Evolutionary conservation across 2,329 filamentous ascomycete genomes (phyloP).

Genomic region (Dothidotthia symphoricarpi): DNA sequence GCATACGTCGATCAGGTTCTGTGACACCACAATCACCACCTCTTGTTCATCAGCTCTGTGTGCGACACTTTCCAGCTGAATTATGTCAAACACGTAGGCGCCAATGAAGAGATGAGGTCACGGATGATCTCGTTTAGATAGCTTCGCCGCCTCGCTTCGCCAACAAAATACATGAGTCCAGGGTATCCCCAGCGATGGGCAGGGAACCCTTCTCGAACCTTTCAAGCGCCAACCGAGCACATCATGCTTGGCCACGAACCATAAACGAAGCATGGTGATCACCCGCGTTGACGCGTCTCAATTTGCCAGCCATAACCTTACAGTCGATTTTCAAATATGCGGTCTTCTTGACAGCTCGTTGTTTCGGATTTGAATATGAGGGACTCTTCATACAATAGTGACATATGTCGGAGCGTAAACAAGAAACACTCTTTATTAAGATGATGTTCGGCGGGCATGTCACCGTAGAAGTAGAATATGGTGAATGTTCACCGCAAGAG

Average conservation of each 20-base stretch:
- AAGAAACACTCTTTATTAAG: too few species aligned
- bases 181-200: constrained; percentile 22
- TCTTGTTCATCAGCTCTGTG: constrained; percentile 2
- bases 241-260: constrained; percentile 21
- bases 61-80: background rate
- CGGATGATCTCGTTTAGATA: constrained; percentile 13
- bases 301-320: too few species aligned
- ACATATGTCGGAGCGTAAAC: too few species aligned
- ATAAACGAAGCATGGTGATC: constrained; percentile 1
- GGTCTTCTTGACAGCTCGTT: too few species aligned
- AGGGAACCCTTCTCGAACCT: constrained; percentile 24
- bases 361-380: too few species aligned
- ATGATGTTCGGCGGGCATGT: too few species aligned
- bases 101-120: constrained; percentile 1
- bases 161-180: constrained; percentile 17
- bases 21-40: constrained; percentile 8
- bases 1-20: constrained; percentile 12
- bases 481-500: too few species aligned
- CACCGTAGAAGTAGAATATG: too few species aligned
- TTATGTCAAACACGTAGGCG: background rate
- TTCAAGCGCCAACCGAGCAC: constrained; percentile 25
- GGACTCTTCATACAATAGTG: too few species aligned
- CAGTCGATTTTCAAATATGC: too few species aligned
- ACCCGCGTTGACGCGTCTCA: too few species aligned
- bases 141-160: background rate